Conservation (phyloP, 2,329 filamentous ascomycete species). For the Scedosporium boydii region DNA sequence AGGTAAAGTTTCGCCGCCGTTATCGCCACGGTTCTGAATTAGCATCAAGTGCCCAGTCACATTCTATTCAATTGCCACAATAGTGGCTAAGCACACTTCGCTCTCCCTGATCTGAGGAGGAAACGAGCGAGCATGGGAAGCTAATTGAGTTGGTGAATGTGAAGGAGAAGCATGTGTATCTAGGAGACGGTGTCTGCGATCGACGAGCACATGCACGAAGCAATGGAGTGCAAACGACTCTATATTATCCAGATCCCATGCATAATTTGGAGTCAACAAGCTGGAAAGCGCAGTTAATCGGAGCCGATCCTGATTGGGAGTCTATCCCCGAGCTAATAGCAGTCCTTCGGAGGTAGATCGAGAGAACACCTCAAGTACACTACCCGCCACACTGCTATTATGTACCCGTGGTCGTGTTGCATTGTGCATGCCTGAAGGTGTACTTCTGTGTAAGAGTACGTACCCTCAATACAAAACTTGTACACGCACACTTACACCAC, state of each 20-base stretch:
- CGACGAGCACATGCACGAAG: not conserved
- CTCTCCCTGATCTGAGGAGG: no score
- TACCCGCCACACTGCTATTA: not conserved
- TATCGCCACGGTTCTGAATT: not conserved
- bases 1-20: not conserved
- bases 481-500: no score
- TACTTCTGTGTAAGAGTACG: no score
- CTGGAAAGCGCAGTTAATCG: not conserved
- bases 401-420: not conserved
- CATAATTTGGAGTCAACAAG: not conserved
- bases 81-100: no score
- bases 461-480: no score
- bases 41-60: not conserved
- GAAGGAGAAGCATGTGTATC: not conserved
- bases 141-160: no score
- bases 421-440: no score
- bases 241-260: no score
- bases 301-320: not conserved
- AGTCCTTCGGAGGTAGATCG: no score
- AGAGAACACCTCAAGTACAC: no score
- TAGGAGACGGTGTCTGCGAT: not conserved
- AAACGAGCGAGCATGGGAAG: no score
- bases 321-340: not conserved
- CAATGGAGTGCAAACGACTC: not conserved
- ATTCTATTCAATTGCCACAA: not conserved